Base-by-base conservation (phyloP, 306 rosid genomes). In the Glycine soja region DNA sequence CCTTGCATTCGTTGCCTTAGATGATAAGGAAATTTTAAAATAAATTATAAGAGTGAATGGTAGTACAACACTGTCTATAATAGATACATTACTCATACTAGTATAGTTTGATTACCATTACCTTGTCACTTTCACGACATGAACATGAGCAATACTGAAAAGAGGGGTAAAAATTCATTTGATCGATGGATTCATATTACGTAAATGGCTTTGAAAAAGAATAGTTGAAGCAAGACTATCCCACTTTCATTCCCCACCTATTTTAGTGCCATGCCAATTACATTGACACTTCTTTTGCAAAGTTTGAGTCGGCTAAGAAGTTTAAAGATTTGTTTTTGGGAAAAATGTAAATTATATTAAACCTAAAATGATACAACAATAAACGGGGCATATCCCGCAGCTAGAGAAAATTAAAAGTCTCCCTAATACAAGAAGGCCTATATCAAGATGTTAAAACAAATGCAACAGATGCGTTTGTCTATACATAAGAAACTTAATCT, bases 51-150 rank as follows among this genome's bases (percentile, higher is more conserved):
- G 63, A 57, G 34, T 57, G 63, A 57, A 8, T 57, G 30, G 30
- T 24, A 24, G 4, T 36, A 57, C 34, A 57, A 56, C 6, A n/a
- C 15, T n/a, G 7, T 5, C 43, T 38, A 38, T 38, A 38, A 38
- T 38, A 38, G 43, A 38, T 38, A 24, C 30, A 24, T 24, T 24
- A 24, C 30, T 24, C 30, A 2, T 24, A 34, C 4, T 34, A 34
- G 51, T 46, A 0, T 46, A 0, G 51, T 46, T 46, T 46, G 13
- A 46, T 46, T 48, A 48, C 53, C 53, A 48, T 48, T 57, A 57
- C 63, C 36, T 24, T 59, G 66, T 59, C 40, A 59, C 40, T 59
- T 24, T 59, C 40, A 59, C 40, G 40, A 59, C 66, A 10, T 59
- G 66, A 24, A n/a, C n/a, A 9, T 9, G 3, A 19, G 14, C 63